phyloP scores from a whole-genome alignment of 2,329 filamentous ascomycete species.

The Fusarium sarcochroum region DNA sequence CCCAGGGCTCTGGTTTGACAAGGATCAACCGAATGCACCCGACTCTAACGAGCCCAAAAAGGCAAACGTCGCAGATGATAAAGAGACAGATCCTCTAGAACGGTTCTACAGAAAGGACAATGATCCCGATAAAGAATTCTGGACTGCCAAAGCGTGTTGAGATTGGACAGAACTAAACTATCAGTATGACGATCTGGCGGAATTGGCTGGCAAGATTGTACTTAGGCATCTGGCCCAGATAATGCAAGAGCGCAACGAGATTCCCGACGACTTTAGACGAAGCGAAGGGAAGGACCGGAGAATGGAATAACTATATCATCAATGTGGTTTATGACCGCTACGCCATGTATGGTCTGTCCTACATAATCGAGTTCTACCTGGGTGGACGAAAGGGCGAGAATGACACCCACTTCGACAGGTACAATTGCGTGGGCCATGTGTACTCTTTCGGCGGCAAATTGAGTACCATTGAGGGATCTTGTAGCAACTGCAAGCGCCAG shows the following conservation, averaged over 20 bases:
- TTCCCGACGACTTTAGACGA: fast-evolving
- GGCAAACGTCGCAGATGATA: not conserved
- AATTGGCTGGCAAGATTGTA: not conserved
- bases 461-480: not conserved
- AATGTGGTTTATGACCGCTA: not conserved
- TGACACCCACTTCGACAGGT: not conserved
- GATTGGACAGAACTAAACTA: constrained; percentile 5
- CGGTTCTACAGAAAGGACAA: not conserved
- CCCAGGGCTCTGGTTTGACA: not conserved
- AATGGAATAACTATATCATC: not conserved
- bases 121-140: not conserved
- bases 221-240: not conserved
- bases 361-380: not conserved
- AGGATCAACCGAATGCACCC: fast-evolving
- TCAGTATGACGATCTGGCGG: not conserved
- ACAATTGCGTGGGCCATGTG: not conserved
- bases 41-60: fast-evolving
- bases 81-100: not conserved
- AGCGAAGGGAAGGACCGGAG: fast-evolving
- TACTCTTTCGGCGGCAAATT: not conserved
- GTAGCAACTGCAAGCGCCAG: not conserved
- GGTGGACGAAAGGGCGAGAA: not conserved
- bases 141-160: not conserved
- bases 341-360: not conserved
- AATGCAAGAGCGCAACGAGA: fast-evolving